These are phyloP conservation scores for Carex arenaria DNA, from an alignment of 202 grass and related monocot genomes.

Conservation along the genomic window DNA sequence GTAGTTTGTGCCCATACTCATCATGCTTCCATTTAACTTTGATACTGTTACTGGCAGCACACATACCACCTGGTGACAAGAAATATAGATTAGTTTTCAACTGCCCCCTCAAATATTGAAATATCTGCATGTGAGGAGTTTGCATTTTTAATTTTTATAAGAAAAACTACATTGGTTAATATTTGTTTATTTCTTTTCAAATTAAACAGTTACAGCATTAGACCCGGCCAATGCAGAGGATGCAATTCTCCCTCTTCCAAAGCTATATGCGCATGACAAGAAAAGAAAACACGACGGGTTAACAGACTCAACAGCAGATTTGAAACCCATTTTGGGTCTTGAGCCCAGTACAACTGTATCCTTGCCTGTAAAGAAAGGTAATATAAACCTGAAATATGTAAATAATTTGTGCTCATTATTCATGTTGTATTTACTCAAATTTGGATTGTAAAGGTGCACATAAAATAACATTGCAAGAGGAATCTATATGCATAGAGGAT, in stretches of 20 bases:
- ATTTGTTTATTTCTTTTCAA: slow-evolving; percentile 28
- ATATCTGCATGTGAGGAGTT: slow-evolving; percentile 11
- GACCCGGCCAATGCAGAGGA: slow-evolving; percentile 91
- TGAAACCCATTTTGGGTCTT: slow-evolving; percentile 25
- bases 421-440: slow-evolving; percentile 18
- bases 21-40: not conserved
- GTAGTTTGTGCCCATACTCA: not conserved
- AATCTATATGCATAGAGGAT: slow-evolving; percentile 71
- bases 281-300: slow-evolving; percentile 71
- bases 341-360: slow-evolving; percentile 21
- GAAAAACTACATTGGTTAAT: slow-evolving; percentile 15
- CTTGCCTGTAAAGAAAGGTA: slow-evolving; percentile 62
- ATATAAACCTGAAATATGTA: slow-evolving; percentile 6
- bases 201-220: slow-evolving; percentile 64
- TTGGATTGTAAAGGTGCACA: slow-evolving; percentile 20
- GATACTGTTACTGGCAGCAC: not conserved
- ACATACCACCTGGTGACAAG: not conserved
- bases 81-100: not conserved
- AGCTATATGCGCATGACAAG: slow-evolving; percentile 65
- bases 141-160: not conserved
- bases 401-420: slow-evolving; percentile 1
- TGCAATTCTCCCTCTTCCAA: slow-evolving; percentile 78
- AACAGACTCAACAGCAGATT: slow-evolving; percentile 36
- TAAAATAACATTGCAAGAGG: slow-evolving; percentile 52
- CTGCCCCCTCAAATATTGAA: not conserved